Base-by-base conservation (phyloP, 768 basidiomycete genomes). In the Kwoniella dejecticola region DNA sequence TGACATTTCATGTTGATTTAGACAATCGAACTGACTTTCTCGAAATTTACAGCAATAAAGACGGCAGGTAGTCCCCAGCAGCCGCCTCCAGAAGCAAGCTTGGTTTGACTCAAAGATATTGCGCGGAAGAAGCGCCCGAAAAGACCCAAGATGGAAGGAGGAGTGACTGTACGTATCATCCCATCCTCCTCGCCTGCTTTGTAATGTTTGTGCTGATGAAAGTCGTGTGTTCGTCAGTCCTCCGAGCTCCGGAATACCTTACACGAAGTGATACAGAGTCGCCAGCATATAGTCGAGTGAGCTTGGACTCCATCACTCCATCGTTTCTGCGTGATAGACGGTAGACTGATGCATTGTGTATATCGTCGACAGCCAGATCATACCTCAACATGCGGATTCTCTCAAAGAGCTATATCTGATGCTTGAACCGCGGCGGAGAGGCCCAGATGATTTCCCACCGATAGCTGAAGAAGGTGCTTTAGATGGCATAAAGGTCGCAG, bases 381-480 rank as follows among this genome's bases (percentile, higher is more conserved):
- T 33, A 42, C 57, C 69, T 12, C 54, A 59, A 47, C 73, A 75
- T 62, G 64, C 65, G 24, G 57, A 48, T 6, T 36, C 63, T 4
- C 57, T 71, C 6, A 54, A 56, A 41, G 57, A 65, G 26, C 50
- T 72, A 12, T 68, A 70, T 47, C 26, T 53, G 21, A 52, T 70
- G 60, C 44, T 72, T 2, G 44, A 56, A 17, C 65, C 67, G 1
- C 38, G 38, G 24, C 47, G 52, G 7, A 46, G 19, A 5, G 8
- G 46, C 19, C 41, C 42, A 31, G 24, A 53, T 12, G 55, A 45
- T 1, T 75, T 75, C 53, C 73, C 70, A 12, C 17, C 49, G 21
- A 54, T 75, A 23, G 74, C 67, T 21, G 50, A 66, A 33, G 67
- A 69, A 17, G 60, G 53, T 11, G 55, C 27, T 27, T 62, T 52